Percentiles rank a stretch among this genome's conserved stretches.
Conservation (phyloP, 768 basidiomycete genomes). For the Hericium rajendrae region DNA sequence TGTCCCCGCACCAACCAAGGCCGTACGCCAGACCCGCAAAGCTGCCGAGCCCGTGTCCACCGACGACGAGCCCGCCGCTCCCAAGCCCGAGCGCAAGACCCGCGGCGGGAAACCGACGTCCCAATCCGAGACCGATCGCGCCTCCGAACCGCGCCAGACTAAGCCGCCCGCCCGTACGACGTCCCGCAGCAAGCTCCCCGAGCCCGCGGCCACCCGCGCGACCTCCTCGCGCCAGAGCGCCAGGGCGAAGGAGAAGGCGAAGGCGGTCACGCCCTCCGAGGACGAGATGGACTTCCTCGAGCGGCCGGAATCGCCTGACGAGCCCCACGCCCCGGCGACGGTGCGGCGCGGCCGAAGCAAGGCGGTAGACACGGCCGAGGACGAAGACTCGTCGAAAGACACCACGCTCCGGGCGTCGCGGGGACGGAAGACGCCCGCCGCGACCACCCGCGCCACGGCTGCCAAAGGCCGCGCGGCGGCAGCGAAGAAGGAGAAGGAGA, state of each 20-base stretch:
- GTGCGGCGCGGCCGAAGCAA: conserved; percentile 3
- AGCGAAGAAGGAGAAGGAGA: conserved; percentile 22
- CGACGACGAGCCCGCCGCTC: conserved; percentile 7
- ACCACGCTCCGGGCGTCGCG: conserved; percentile 8
- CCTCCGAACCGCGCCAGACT: conserved; percentile 10
- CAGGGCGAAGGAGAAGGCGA: conserved; percentile 12
- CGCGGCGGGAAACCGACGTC: conserved; percentile 3
- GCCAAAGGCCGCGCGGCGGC: conserved; percentile 5
- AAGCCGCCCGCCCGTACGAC: conserved; percentile 1
- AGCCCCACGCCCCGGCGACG: background rate
- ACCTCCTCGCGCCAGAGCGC: conserved; percentile 14
- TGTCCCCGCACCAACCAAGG: conserved; percentile 4
- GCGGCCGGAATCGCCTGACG: conserved; percentile 6
- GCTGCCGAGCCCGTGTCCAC: conserved; percentile 13
- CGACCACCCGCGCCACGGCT: conserved; percentile 4
- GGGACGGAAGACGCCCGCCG: conserved; percentile 12
- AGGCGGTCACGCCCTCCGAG: conserved; percentile 5
- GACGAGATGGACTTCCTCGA: conserved; percentile 2
- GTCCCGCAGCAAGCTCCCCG: conserved; percentile 10
- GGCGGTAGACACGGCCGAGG: conserved; percentile 4
- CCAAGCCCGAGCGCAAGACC: conserved; percentile 5
- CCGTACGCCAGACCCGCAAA: conserved; percentile 18
- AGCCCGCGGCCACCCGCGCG: conserved; percentile 9
- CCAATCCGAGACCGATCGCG: background rate
- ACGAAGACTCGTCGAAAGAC: background rate